Evolutionary conservation across 208 protist species (phyloP), one percentile per base, ranked within the genome.

Genomic region (Leishmania amazonensis): DNA sequence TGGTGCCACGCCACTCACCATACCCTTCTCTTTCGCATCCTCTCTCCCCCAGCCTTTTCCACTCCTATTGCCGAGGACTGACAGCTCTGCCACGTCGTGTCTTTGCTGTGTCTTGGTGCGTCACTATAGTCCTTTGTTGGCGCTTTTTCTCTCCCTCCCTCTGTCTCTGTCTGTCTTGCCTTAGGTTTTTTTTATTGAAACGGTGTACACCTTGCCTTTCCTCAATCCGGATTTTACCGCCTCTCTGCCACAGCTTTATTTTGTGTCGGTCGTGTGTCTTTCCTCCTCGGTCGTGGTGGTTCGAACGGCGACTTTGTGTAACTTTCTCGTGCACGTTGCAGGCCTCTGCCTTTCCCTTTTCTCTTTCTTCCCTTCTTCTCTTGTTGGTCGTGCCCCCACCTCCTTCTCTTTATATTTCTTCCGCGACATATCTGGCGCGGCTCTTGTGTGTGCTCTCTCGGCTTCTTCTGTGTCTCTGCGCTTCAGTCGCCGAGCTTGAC

Each of bases 401-500:
- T 67, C 65, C 49, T 7, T 62, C 21, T 76, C 42, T 72, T 7
- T 75, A 65, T 64, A 53, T 60, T 71, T 77, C 45, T 85, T 24
- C 51, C n/a, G 2, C 62, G 13, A 21, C 31, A 71, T 86, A 45
- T 80, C 11, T 51, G n/a, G 13, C 35, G 51, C 40, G 45, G 3
- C 5, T 70, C n/a, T 79, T 67, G 45, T 60, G 28, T 49, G 13
- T 79, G 24, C 35, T 15, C 24, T 47, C 5, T 67, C 38, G 21
- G 40, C 24, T 11, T 53, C 17, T 5, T n/a, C 15, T 62, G 28
- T 28, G 9, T 62, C 11, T 57, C 19, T 45, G 60, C 54, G 62
- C 21, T 42, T 77, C 38, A 71, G 31, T 45, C n/a, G 35, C 35
- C 45, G n/a, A 80, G 65, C 81, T 81, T 76, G 19, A 71, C 79